phyloP scores from a whole-genome alignment of 805 yeast species.

The Ogataea thermomethanolica region DNA sequence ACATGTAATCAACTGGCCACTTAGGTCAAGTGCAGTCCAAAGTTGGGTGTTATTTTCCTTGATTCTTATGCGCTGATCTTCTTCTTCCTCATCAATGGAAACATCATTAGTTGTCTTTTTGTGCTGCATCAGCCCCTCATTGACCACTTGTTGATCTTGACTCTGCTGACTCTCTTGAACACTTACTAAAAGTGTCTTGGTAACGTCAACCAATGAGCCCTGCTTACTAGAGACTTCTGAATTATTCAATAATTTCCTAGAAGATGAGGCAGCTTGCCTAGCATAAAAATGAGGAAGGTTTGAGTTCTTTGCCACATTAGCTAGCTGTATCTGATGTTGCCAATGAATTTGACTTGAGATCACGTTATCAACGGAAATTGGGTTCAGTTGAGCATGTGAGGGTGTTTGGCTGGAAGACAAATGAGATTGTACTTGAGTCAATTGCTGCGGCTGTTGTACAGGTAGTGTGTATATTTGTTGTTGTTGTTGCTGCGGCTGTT shows the following conservation, averaged over 20 bases:
- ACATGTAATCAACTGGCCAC: conserved; percentile 79
- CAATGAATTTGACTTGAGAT: conserved; percentile 48
- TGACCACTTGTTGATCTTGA: conserved; percentile 23
- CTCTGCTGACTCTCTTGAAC: conserved; percentile 30
- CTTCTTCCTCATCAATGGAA: conserved; percentile 56
- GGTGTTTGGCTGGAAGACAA: conserved; percentile 18
- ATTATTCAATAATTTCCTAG: conserved; percentile 42
- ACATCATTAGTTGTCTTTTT: conserved; percentile 31
- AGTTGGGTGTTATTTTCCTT: conserved; percentile 68
- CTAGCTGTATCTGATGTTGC: conserved; percentile 78
- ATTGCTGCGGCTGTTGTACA: conserved; percentile 31
- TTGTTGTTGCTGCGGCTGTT: conserved; percentile 16
- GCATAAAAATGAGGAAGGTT: conserved; percentile 79
- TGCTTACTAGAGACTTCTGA: conserved; percentile 30
- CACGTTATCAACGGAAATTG: conserved; percentile 34
- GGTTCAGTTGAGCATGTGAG: conserved; percentile 26
- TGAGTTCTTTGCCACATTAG: conserved; percentile 65
- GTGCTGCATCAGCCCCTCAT: conserved; percentile 40
- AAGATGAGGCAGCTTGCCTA: conserved; percentile 70
- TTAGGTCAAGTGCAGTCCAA: conserved; percentile 92
- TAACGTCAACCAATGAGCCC: conserved; percentile 39
- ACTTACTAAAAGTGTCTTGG: conserved; percentile 35
- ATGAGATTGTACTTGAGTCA: conserved; percentile 18
- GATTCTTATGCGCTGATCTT: conserved; percentile 59
- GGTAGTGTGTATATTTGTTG: conserved; percentile 23